Conservation (phyloP, 768 basidiomycete genomes). For the Cyclocybe aegerita region DNA sequence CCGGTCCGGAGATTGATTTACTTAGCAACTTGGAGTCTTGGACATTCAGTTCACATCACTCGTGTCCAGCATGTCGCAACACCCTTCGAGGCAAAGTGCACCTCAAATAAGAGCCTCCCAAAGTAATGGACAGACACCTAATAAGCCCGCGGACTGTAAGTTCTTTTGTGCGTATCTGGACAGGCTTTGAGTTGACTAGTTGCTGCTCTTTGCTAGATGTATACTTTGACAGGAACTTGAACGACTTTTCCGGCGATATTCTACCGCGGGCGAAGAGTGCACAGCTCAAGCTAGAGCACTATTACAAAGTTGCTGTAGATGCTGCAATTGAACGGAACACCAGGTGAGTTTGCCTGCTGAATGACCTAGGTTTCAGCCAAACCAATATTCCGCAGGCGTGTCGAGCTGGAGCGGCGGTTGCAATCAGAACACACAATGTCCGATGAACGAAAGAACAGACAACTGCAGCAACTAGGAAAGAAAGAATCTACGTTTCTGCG, state of each 20-base stretch:
- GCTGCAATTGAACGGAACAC: constrained; percentile 92
- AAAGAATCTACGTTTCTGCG: constrained; percentile 90
- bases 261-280: constrained; percentile 85
- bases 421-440: constrained; percentile 66
- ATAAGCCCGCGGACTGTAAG: constrained; percentile 35
- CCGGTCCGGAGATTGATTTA: too few species aligned
- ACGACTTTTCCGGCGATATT: constrained; percentile 78
- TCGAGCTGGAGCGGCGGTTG: constrained; percentile 82
- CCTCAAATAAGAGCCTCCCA: constrained; percentile 6
- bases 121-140: constrained; percentile 6
- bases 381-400: constrained; percentile 53
- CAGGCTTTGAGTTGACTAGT: not conserved
- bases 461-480: constrained; percentile 79
- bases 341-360: constrained; percentile 48
- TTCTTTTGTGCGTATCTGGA: not conserved
- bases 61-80: not conserved
- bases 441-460: constrained; percentile 85
- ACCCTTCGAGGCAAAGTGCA: constrained; percentile 12
- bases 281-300: constrained; percentile 94
- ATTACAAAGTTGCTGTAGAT: constrained; percentile 96
- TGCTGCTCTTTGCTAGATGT: constrained; percentile 53
- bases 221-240: constrained; percentile 83
- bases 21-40: too few species aligned
- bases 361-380: not conserved
- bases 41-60: too few species aligned